These are phyloP conservation scores for Parachaetomium inaequale DNA, from an alignment of 495 filamentous ascomycete genomes.

Conservation along the genomic window DNA sequence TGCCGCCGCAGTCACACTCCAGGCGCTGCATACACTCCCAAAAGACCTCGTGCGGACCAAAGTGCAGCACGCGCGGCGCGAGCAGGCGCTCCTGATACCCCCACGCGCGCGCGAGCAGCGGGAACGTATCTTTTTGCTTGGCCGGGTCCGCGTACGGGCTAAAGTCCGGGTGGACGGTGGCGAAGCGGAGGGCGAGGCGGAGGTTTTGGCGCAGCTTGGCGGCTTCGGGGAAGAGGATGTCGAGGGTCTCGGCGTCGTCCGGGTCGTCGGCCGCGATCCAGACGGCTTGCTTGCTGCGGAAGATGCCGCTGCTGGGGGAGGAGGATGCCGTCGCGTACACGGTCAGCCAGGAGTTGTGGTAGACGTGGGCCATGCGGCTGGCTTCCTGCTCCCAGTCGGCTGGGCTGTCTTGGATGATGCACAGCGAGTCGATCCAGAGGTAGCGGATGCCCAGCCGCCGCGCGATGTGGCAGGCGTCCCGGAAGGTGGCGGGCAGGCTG, in stretches of 20 bases:
- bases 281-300: background rate
- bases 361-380: too few species aligned
- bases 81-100: slow-evolving; percentile 2
- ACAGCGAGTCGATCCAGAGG: too few species aligned
- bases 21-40: background rate
- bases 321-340: background rate
- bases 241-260: background rate
- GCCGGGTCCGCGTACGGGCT: background rate
- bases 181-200: slow-evolving; percentile 2
- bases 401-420: too few species aligned
- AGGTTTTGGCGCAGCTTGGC: background rate
- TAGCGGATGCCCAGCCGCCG: too few species aligned
- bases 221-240: background rate
- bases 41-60: background rate
- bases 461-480: too few species aligned
- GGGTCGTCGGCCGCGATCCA: slow-evolving; percentile 1
- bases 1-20: background rate
- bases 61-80: slow-evolving; percentile 4
- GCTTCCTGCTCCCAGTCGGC: too few species aligned
- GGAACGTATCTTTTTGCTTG: background rate
- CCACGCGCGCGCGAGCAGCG: background rate
- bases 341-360: background rate
- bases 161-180: background rate
- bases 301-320: slow-evolving; percentile 1
- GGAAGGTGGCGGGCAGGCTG: too few species aligned